Evolutionary conservation across 306 rosid genomes (phyloP).

Genomic region (Canavalia gladiata): DNA sequence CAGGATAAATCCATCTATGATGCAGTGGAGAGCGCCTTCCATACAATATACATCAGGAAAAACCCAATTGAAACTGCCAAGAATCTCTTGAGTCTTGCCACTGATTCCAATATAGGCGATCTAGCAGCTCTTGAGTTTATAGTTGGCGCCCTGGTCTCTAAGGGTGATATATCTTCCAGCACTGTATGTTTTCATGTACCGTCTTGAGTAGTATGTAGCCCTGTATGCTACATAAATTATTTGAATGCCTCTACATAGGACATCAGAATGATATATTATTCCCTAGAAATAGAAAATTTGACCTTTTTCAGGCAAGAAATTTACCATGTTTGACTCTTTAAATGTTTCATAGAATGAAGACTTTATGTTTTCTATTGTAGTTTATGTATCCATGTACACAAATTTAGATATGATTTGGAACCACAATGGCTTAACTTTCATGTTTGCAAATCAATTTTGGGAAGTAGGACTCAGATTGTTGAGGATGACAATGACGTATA

Average conservation of each 20-base stretch:
- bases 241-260: conserved; percentile 33
- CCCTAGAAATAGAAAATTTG: conserved; percentile 15
- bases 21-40: conserved; percentile 95
- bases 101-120: conserved; percentile 91
- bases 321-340: neutral
- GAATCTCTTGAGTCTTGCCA: conserved; percentile 79
- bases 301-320: neutral
- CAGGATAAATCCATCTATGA: conserved; percentile 95
- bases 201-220: neutral
- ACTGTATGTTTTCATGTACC: conserved; percentile 63
- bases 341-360: conserved; percentile 31
- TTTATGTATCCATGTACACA: conserved; percentile 5
- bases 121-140: conserved; percentile 93
- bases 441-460: conserved; percentile 14
- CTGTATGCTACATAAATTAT: conserved; percentile 29
- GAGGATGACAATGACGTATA: conserved; percentile 28
- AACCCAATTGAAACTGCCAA: conserved; percentile 83
- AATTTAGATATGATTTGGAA: conserved; percentile 33
- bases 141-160: conserved; percentile 79
- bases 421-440: conserved; percentile 16
- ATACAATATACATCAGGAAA: conserved; percentile 82
- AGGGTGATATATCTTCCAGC: conserved; percentile 89
- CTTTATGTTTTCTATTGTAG: conserved; percentile 20
- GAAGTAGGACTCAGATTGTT: conserved; percentile 32
- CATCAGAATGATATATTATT: conserved; percentile 21